These are phyloP conservation scores for Aspergillus carlsbadensis DNA, from an alignment of 495 filamentous ascomycete genomes.

Conservation along the genomic window DNA sequence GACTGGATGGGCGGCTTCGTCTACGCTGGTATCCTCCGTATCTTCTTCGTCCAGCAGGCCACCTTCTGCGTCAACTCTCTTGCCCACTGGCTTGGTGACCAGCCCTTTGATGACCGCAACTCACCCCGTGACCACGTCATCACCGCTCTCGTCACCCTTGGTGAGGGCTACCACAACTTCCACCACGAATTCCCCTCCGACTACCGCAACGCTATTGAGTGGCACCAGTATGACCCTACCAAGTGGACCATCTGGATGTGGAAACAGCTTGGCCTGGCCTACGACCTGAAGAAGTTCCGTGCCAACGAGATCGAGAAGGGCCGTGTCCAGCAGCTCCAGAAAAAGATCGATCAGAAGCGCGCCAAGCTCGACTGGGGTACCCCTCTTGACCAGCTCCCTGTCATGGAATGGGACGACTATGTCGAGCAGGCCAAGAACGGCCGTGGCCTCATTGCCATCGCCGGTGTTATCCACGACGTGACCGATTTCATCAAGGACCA, in stretches of 20 bases:
- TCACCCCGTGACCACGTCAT: slow-evolving; percentile 95
- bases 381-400: slow-evolving; percentile 89
- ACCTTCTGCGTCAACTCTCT: slow-evolving; percentile 99
- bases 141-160: slow-evolving; percentile 92
- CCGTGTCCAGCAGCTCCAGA: slow-evolving; percentile 93
- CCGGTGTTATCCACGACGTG: slow-evolving; percentile 95
- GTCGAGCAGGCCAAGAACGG: slow-evolving; percentile 85
- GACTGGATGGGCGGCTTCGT: slow-evolving; percentile 91
- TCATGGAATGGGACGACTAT: slow-evolving; percentile 96
- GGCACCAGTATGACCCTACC: slow-evolving; percentile 98
- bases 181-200: slow-evolving; percentile 99
- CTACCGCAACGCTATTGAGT: slow-evolving; percentile 97
- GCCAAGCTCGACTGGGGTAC: slow-evolving; percentile 90
- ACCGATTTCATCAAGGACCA: slow-evolving; percentile 94
- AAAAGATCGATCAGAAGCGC: slow-evolving; percentile 98
- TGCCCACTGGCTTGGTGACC: slow-evolving; percentile 98
- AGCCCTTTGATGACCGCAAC: slow-evolving; percentile 99
- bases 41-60: slow-evolving; percentile 98
- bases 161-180: slow-evolving; percentile 99
- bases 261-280: slow-evolving; percentile 93
- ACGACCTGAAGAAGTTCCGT: slow-evolving; percentile 96
- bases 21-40: slow-evolving; percentile 92
- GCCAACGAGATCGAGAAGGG: slow-evolving; percentile 99
- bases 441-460: slow-evolving; percentile 81
- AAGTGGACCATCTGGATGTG: slow-evolving; percentile 95